Conservation (phyloP, 169 alveolate species). For the Plasmodium gallinaceum region DNA sequence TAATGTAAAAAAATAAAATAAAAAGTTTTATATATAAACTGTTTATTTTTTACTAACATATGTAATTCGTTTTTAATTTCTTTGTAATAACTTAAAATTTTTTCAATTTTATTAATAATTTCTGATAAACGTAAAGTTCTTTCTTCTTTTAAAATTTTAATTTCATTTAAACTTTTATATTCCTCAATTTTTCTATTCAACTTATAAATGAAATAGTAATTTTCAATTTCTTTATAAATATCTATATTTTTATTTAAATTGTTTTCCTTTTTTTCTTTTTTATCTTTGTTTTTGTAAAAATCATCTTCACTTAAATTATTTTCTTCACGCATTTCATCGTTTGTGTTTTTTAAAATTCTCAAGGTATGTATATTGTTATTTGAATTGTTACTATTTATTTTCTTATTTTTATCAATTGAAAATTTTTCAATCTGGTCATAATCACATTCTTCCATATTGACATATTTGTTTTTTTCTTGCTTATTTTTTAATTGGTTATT, state of each 20-base stretch:
- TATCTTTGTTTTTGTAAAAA: not conserved
- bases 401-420: not conserved
- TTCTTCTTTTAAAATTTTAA: slow-evolving; percentile 41
- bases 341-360: not conserved
- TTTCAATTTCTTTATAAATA: slow-evolving; percentile 35
- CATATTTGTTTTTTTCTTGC: too few species aligned
- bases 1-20: slow-evolving; percentile 70
- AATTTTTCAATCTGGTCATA: not conserved
- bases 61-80: slow-evolving; percentile 40
- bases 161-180: slow-evolving; percentile 34
- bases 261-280: not conserved
- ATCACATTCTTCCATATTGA: too few species aligned
- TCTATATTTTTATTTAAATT: not conserved
- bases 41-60: slow-evolving; percentile 48
- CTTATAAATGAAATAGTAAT: slow-evolving; percentile 61
- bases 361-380: not conserved
- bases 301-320: not conserved
- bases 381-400: not conserved
- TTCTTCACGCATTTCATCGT: not conserved
- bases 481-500: too few species aligned
- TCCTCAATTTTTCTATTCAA: slow-evolving; percentile 71
- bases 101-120: slow-evolving; percentile 22
- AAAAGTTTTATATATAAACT: slow-evolving; percentile 55
- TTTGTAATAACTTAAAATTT: slow-evolving; percentile 27
- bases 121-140: slow-evolving; percentile 18